Conservation (phyloP, 176 grass and related monocot genomes). For the Raddia distichophylla region DNA sequence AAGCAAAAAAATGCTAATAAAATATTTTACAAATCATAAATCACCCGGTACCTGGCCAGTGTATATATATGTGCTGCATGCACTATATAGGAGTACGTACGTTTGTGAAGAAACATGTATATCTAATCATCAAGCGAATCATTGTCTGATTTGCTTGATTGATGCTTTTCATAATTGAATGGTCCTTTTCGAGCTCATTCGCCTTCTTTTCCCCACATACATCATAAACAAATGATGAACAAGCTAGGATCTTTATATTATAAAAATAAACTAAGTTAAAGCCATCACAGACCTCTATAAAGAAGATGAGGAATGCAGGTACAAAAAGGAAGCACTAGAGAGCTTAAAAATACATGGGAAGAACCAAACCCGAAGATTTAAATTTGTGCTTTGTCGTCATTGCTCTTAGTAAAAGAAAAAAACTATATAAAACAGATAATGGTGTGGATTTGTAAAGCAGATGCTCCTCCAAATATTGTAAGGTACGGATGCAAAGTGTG, state of each 20-base stretch:
- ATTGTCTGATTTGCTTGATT: background rate
- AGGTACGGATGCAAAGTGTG: conserved; percentile 7
- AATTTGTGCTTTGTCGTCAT: background rate
- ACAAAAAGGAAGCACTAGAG: conserved; percentile 4
- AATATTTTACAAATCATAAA: too few relatives aligned
- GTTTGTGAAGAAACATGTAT: background rate
- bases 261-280: conserved; percentile 30
- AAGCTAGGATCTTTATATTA: background rate
- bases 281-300: background rate
- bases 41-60: too few relatives aligned
- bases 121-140: conserved; percentile 31
- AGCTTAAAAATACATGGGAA: conserved; percentile 13
- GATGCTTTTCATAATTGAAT: conserved; percentile 40
- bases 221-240: conserved; percentile 41
- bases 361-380: background rate
- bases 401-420: background rate
- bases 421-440: background rate
- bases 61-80: too few relatives aligned
- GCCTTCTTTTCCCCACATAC: conserved; percentile 23
- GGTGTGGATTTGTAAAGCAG: background rate
- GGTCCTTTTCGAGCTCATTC: conserved; percentile 21
- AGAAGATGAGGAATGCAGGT: background rate
- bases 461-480: background rate
- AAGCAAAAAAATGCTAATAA: too few relatives aligned
- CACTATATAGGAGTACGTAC: too few relatives aligned